Base-by-base conservation (phyloP, 495 filamentous ascomycete species). In the Aspergillus ellipticus region DNA sequence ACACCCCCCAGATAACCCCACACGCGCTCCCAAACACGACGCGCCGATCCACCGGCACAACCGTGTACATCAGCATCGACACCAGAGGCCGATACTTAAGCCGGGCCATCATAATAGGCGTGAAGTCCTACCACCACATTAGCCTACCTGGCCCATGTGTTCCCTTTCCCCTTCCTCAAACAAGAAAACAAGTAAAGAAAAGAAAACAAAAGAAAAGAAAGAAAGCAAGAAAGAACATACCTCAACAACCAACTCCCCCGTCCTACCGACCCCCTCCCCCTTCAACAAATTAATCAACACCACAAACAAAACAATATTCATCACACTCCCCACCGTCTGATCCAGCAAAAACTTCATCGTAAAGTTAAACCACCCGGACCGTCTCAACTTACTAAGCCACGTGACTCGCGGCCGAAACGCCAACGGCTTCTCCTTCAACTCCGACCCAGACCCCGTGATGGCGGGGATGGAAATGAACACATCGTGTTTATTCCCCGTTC, bases 31-130 rank as follows among this genome's bases (percentile, higher is more conserved):
- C 91, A 69, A 92, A 83, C 24, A 97, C 74, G 43, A 89, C 85
- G 57, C 93, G 75, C 31, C 79, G 77, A 61, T 94, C 82, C 13
- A 94, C 83, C 5, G 86, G 90, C 20, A 98, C 76, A 43, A 95
- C 79, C 0, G 85, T 83, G 68, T 89, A 97, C 69, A 91, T 89
- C 19, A 94, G 62, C 20, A 88, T 45, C 49, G 86, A 89, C 6
- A 97, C 88, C n/a, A 85, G 46, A 2, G 94, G 94, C 83, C 94
- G 92, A 37, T 96, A 80, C 69, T 86, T 90, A 64, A 86, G 82
- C 1, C 90, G 85, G 0, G 92, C 91, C 49, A 77, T 65, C 57
- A 90, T 81, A 48, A 98, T 74, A 0, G 81, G 79, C 66, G 77
- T 81, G 50, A 92, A 90, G 66, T 92, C 85, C 66, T 80, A n/a